Conservation (phyloP, 1,139 yeast species). For the Saccharomyces uvarum region DNA sequence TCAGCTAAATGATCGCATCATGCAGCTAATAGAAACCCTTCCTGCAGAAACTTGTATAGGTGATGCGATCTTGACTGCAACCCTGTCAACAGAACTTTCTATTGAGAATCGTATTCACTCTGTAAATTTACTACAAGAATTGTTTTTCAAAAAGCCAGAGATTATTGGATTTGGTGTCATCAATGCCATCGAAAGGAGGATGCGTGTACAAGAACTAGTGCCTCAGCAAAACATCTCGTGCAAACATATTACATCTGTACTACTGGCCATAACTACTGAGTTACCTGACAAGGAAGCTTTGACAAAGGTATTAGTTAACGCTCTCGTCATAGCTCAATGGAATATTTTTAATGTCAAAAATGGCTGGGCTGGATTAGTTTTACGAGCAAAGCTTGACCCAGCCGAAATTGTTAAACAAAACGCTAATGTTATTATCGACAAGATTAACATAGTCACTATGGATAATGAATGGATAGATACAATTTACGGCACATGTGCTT, state of each 20-base stretch:
- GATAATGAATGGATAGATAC: slow-evolving; percentile 17
- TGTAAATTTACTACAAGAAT: slow-evolving; percentile 13
- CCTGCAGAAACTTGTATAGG: slow-evolving; percentile 18
- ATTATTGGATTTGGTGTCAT: slow-evolving; percentile 21
- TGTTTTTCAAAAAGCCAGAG: slow-evolving; percentile 20
- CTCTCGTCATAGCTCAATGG: slow-evolving; percentile 54
- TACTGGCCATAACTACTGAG: slow-evolving; percentile 41
- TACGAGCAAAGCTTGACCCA: slow-evolving; percentile 58
- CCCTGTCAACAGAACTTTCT: slow-evolving; percentile 17
- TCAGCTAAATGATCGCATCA: slow-evolving; percentile 9
- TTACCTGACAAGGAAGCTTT: slow-evolving; percentile 33
- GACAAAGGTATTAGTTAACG: slow-evolving; percentile 37
- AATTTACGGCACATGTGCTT: slow-evolving; percentile 35
- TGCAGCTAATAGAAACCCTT: slow-evolving; percentile 10
- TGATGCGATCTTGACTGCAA: slow-evolving; percentile 16
- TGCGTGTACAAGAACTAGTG: slow-evolving; percentile 8
- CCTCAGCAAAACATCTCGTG: slow-evolving; percentile 15
- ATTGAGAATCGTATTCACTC: slow-evolving; percentile 18
- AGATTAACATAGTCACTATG: slow-evolving; percentile 26
- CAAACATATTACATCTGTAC: slow-evolving; percentile 35
- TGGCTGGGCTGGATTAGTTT: slow-evolving; percentile 78
- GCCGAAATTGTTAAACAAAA: slow-evolving; percentile 44
- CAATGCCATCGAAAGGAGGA: slow-evolving; percentile 18
- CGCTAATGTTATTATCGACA: slow-evolving; percentile 36
- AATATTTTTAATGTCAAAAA: slow-evolving; percentile 37